These are phyloP conservation scores for Microcyclosporella mali DNA, from an alignment of 2,329 filamentous ascomycete genomes.

Conservation along the genomic window DNA sequence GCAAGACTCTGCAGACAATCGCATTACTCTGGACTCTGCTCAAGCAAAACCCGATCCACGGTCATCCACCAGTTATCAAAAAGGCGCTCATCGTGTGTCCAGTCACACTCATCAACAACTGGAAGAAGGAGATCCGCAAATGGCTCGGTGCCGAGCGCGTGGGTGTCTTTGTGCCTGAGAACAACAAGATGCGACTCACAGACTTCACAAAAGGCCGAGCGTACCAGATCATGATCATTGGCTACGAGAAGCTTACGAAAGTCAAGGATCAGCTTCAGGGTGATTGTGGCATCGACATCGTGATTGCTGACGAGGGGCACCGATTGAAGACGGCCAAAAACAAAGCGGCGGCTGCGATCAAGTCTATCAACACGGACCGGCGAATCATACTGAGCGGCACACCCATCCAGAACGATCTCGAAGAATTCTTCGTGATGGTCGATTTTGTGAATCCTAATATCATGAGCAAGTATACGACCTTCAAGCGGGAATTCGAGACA, in stretches of 20 bases:
- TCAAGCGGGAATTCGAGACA: conserved; percentile 58
- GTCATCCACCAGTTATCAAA: conserved; percentile 54
- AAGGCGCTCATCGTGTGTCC: conserved; percentile 70
- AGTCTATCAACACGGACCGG: conserved; percentile 55
- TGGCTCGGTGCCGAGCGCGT: conserved; percentile 67
- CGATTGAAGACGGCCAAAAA: conserved; percentile 63
- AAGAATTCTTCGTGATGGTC: conserved; percentile 62
- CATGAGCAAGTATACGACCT: conserved; percentile 55
- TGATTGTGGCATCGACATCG: conserved; percentile 59
- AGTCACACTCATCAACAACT: conserved; percentile 65
- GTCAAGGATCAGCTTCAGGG: conserved; percentile 61
- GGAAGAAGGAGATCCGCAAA: conserved; percentile 66
- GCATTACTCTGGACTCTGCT: conserved; percentile 64
- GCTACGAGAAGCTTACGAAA: conserved; percentile 62
- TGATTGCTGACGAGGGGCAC: conserved; percentile 65
- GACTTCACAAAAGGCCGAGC: conserved; percentile 64
- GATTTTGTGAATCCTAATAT: conserved; percentile 64
- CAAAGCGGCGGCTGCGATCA: conserved; percentile 60
- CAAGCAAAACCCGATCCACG: conserved; percentile 63
- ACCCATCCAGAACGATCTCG: conserved; percentile 62
- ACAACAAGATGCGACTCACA: conserved; percentile 54
- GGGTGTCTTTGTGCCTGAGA: conserved; percentile 60
- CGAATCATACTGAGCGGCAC: conserved; percentile 61
- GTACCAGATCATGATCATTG: conserved; percentile 67
- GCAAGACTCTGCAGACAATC: conserved; percentile 69